Evolutionary conservation across 768 basidiomycete genomes (phyloP).

Genomic region (Tricholoma bakamatsutake): DNA sequence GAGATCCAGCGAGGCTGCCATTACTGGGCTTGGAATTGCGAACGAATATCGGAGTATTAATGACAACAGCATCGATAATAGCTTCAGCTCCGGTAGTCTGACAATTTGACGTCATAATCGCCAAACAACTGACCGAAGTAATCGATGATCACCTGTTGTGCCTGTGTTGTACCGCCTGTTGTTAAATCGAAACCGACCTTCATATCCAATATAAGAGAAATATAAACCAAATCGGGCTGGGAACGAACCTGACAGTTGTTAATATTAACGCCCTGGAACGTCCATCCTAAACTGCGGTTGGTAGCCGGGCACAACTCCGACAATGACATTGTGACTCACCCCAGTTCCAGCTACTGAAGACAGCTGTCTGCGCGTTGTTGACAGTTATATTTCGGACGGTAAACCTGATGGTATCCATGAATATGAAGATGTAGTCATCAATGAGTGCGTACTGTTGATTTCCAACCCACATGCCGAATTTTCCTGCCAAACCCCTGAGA

Average conservation of each 20-base stretch:
- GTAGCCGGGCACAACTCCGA: no score
- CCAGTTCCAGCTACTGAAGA: constrained; percentile 18
- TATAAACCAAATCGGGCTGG: background rate
- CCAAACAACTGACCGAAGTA: background rate
- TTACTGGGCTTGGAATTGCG: constrained; percentile 43
- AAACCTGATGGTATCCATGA: constrained; percentile 22
- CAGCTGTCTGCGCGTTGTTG: constrained; percentile 25
- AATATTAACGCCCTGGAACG: constrained; percentile 35
- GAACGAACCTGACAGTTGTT: constrained; percentile 31
- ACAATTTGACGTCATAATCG: background rate
- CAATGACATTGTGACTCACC: constrained; percentile 2
- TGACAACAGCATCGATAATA: constrained; percentile 58
- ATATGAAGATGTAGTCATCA: constrained; percentile 18
- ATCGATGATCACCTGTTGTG: constrained; percentile 30
- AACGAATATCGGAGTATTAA: constrained; percentile 57
- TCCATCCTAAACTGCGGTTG: constrained; percentile 32
- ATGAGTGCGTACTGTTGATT: constrained; percentile 57
- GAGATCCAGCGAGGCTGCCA: constrained; percentile 48
- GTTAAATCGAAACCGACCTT: constrained; percentile 53
- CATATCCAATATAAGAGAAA: background rate
- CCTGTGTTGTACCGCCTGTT: constrained; percentile 40
- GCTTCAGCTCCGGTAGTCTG: constrained; percentile 53
- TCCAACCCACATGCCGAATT: constrained; percentile 27
- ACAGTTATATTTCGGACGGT: constrained; percentile 63
- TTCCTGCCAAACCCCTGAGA: constrained; percentile 6